Evolutionary conservation across 2,329 filamentous ascomycete genomes (phyloP).

Genomic region (Colletotrichum caudatum): DNA sequence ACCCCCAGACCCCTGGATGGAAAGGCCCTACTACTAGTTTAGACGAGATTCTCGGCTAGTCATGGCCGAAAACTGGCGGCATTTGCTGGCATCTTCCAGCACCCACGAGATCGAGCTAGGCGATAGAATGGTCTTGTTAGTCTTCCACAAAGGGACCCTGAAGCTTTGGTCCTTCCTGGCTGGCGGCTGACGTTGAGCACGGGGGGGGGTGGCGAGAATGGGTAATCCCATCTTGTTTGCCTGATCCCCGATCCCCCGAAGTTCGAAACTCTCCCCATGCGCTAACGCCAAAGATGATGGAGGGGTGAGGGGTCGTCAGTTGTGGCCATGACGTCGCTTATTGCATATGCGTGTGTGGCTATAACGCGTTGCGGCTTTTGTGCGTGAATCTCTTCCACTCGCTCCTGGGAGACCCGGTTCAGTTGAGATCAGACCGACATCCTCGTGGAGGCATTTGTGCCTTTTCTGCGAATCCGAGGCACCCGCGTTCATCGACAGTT

Average conservation of each 20-base stretch:
- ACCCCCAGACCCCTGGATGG: not conserved
- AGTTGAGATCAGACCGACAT: conserved; percentile 21
- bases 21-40: not conserved
- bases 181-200: conserved; percentile 27
- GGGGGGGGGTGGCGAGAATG: conserved; percentile 16
- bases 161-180: conserved; percentile 1
- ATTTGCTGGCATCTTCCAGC: conserved; percentile 22
- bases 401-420: conserved; percentile 9
- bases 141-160: conserved; percentile 35
- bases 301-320: not conserved
- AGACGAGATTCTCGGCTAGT: not conserved
- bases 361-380: conserved; percentile 36
- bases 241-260: not conserved
- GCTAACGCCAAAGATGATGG: conserved; percentile 15
- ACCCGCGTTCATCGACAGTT: conserved; percentile 4
- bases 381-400: conserved; percentile 36
- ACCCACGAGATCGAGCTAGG: not conserved
- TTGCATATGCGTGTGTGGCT: conserved; percentile 19
- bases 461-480: not conserved
- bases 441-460: conserved; percentile 31
- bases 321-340: conserved; percentile 35
- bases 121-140: not conserved
- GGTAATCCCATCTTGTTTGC: conserved; percentile 21
- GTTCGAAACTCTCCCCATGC: conserved; percentile 3
- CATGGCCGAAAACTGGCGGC: not conserved